Base-by-base conservation (phyloP, 768 basidiomycete species). In the Auricularia sp. region DNA sequence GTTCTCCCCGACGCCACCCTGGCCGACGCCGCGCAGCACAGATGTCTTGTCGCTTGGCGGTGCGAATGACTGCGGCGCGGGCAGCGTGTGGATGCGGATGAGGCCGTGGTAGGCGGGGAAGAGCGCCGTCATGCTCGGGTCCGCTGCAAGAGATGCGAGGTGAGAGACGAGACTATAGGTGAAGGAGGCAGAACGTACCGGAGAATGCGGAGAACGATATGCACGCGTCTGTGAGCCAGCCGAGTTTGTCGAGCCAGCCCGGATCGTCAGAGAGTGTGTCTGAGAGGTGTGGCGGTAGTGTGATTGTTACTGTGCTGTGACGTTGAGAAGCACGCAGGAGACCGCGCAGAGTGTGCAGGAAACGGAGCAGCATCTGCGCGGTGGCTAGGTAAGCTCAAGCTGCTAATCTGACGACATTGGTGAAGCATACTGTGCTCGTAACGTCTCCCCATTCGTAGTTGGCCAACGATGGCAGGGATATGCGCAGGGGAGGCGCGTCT, bases 31-130 rank as follows among this genome's bases (percentile, higher is more conserved):
- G 11, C 96, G 87, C 56, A 99, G 80, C 4, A 83, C 81, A 4
- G 95, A 98, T 67, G 86, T 86, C 69, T 84, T 88, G 69, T 94
- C 88, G 65, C 92, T 92, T 0, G 91, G 84, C 0, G 95, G 80
- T 34, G 89, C 77, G 47, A 94, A 80, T 33, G 87, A 85, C 64
- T 87, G 85, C 0, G 86, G 85, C 3, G 86, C 80, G 3, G 97
- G 94, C 24, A 96, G 80, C 3, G 83, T 79, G 68, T 89, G 86
- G 35, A 95, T 82, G 59, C 85, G 84, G 21, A 98, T 79, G 62
- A 96, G 77, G 11, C 97, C 97, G 73, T 96, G 90, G 71, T 94
- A 88, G 10, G 85, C 82, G 37, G 94, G 89, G 75, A 95, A 98
- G 61, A 84, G 77, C 2, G 81, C 75, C 7, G 83, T 77, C 29